phyloP scores from a whole-genome alignment of 352 stramenopile genomes.

The Phytophthora tentaculata region DNA sequence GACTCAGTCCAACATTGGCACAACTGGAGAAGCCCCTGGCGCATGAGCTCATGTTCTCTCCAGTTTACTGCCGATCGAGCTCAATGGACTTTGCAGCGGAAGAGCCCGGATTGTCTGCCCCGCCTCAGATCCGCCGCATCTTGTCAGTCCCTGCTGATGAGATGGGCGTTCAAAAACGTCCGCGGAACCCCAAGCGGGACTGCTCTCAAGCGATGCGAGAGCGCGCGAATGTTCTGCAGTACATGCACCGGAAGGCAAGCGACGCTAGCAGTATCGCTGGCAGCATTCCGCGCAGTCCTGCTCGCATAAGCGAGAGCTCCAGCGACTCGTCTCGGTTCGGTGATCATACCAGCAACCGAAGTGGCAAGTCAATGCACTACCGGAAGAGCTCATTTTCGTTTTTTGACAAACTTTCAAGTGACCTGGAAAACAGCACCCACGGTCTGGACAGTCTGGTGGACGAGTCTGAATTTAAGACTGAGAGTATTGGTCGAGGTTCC shows the following conservation, averaged over 20 bases:
- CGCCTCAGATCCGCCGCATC: conserved; percentile 49
- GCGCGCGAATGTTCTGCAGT: conserved; percentile 85
- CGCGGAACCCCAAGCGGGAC: conserved; percentile 43
- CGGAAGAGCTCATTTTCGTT: conserved; percentile 89
- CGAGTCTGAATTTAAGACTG: conserved; percentile 40
- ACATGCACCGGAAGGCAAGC: conserved; percentile 86
- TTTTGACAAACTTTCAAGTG: conserved; percentile 85
- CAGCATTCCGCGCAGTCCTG: conserved; percentile 63
- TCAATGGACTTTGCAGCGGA: conserved; percentile 43
- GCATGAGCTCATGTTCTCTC: conserved; percentile 40
- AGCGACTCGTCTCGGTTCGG: conserved; percentile 67
- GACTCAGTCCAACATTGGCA: conserved; percentile 15
- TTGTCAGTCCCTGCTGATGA: conserved; percentile 41
- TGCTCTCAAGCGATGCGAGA: conserved; percentile 81
- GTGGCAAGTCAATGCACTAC: conserved; percentile 45
- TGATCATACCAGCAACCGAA: conserved; percentile 61
- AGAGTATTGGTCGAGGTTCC: conserved; percentile 30
- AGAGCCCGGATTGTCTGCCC: conserved; percentile 12
- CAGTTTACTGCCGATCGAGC: conserved; percentile 39
- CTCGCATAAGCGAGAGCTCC: conserved; percentile 69
- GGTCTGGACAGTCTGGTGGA: conserved; percentile 58
- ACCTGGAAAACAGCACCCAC: conserved; percentile 65
- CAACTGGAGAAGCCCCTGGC: conserved; percentile 28
- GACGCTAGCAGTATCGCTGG: conserved; percentile 79
- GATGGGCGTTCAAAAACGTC: conserved; percentile 20